These are phyloP conservation scores for Boletus pseudo-olivaceus DNA, from an alignment of 768 basidiomycete genomes.

Conservation along the genomic window DNA sequence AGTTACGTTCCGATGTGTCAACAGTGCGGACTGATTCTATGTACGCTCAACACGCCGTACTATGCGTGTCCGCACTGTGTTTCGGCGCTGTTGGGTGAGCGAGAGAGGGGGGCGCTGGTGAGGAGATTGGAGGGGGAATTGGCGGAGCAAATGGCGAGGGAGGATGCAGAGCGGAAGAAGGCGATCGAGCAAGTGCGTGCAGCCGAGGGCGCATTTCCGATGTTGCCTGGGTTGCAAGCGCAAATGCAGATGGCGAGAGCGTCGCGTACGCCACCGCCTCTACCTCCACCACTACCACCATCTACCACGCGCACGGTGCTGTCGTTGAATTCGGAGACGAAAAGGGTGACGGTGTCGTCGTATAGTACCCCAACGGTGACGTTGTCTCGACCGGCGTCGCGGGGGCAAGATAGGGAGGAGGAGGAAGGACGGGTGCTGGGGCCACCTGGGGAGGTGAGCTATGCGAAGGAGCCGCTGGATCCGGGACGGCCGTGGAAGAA, in stretches of 20 bases:
- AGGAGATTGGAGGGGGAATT: slow-evolving; percentile 44
- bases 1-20: slow-evolving; percentile 51
- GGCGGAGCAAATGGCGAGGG: slow-evolving; percentile 39
- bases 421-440: slow-evolving; percentile 39
- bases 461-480: slow-evolving; percentile 29
- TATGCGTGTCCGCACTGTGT: slow-evolving; percentile 55
- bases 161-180: slow-evolving; percentile 47
- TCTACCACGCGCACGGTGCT: slow-evolving; percentile 54
- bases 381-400: slow-evolving; percentile 34
- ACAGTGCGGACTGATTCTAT: slow-evolving; percentile 61
- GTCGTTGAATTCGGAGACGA: slow-evolving; percentile 52
- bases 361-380: slow-evolving; percentile 38
- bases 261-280: slow-evolving; percentile 21
- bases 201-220: slow-evolving; percentile 61
- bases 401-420: slow-evolving; percentile 34
- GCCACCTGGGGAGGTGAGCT: slow-evolving; percentile 37
- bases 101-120: slow-evolving; percentile 37
- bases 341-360: slow-evolving; percentile 51
- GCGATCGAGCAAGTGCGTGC: slow-evolving; percentile 45
- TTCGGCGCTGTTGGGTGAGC: slow-evolving; percentile 34
- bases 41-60: slow-evolving; percentile 51
- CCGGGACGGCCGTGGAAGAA: slow-evolving; percentile 44
- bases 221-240: slow-evolving; percentile 32
- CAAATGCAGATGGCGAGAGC: slow-evolving; percentile 5
- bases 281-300: slow-evolving; percentile 23